phyloP scores from a whole-genome alignment of 257 asterid genomes.

The Solanum pennellii region DNA sequence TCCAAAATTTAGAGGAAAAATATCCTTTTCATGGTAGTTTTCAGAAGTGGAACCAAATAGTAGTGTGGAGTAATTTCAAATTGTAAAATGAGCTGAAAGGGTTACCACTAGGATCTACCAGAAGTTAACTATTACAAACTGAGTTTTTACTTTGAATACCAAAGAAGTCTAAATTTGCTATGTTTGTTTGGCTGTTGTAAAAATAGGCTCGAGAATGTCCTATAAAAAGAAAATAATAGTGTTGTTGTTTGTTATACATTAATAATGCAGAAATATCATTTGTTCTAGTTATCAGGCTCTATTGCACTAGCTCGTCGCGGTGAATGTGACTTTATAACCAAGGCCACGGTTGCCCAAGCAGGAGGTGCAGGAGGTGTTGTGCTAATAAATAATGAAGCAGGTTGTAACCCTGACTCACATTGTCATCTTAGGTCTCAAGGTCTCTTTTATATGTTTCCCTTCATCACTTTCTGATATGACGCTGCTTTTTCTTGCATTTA shows the following conservation, averaged over 20 bases:
- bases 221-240: not conserved
- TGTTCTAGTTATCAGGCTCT: slow-evolving; percentile 60
- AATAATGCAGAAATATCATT: slow-evolving; percentile 5
- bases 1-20: not conserved
- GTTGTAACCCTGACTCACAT: slow-evolving; percentile 28
- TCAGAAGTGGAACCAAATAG: not conserved
- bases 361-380: slow-evolving; percentile 74
- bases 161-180: not conserved
- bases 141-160: not conserved
- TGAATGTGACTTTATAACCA: slow-evolving; percentile 67
- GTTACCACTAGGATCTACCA: not conserved
- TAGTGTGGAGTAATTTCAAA: not conserved
- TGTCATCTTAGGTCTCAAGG: slow-evolving; percentile 1
- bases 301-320: slow-evolving; percentile 73
- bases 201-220: not conserved
- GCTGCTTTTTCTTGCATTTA: slow-evolving; percentile 19
- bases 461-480: slow-evolving; percentile 1
- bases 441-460: not conserved
- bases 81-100: not conserved
- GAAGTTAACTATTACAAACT: not conserved
- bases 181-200: not conserved
- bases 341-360: slow-evolving; percentile 76
- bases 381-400: slow-evolving; percentile 72
- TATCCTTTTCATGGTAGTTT: not conserved
- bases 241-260: not conserved